Conservation (phyloP, 2,329 filamentous ascomycete genomes). For the Paracoccidioides lutzii region DNA sequence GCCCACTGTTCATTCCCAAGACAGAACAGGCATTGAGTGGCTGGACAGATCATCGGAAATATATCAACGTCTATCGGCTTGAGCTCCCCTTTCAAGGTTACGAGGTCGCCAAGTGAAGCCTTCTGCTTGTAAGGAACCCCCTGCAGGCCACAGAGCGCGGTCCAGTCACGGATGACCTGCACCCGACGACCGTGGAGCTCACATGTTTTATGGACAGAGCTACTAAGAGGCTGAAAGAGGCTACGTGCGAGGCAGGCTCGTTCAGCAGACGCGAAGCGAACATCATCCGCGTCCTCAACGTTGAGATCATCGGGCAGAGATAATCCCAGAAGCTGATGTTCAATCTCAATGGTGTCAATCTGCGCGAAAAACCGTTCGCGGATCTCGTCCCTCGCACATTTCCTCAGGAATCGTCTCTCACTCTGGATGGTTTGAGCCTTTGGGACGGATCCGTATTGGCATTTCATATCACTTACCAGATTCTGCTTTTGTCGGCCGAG, state of each 20-base stretch:
- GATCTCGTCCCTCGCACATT: not conserved
- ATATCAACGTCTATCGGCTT: not conserved
- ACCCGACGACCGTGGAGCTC: not conserved
- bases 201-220: not conserved
- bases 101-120: not conserved
- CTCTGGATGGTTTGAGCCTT: not conserved
- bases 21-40: no score
- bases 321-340: not conserved
- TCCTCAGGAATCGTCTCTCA: not conserved
- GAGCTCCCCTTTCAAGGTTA: not conserved
- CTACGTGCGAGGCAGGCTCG: not conserved
- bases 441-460: not conserved
- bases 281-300: not conserved
- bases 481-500: not conserved
- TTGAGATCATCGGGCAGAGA: not conserved
- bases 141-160: not conserved
- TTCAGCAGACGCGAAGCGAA: not conserved
- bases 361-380: not conserved
- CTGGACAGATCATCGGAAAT: no score
- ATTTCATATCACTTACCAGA: not conserved
- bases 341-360: constrained; percentile 3
- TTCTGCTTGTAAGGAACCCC: not conserved
- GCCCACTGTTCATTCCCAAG: no score
- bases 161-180: not conserved
- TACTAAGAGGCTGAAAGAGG: not conserved